Conservation (phyloP, 176 grass and related monocot species). For the Avena atlantica region DNA sequence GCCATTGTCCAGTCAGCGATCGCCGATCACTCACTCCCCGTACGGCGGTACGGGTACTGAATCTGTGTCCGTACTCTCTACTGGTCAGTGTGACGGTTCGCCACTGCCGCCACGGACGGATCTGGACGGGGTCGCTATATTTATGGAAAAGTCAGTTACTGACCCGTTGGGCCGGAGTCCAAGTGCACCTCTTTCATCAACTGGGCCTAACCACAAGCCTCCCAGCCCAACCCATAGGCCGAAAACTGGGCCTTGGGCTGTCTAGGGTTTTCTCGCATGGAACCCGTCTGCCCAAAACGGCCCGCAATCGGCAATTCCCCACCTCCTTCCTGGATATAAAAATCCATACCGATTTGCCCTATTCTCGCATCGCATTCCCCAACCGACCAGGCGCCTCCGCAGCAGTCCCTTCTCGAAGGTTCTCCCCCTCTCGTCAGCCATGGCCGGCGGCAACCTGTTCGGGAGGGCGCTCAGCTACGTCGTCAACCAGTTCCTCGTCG, state of each 20-base stretch:
- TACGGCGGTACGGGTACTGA: too few relatives aligned
- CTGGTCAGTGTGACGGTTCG: background rate
- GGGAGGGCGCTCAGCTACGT: conserved; percentile 65
- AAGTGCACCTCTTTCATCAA: background rate
- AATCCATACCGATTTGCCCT: background rate
- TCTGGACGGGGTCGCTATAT: background rate
- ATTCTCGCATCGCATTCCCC: background rate
- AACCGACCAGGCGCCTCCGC: background rate
- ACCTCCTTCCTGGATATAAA: background rate
- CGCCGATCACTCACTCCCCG: conserved; percentile 3
- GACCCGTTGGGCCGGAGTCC: background rate
- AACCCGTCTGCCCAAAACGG: background rate
- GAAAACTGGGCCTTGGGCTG: background rate
- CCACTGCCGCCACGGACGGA: conserved; percentile 22
- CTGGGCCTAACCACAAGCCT: background rate
- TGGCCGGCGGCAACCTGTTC: conserved; percentile 73
- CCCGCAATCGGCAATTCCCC: background rate
- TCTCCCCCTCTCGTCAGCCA: background rate
- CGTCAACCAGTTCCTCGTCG: conserved; percentile 71
- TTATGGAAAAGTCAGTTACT: background rate
- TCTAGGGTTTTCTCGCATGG: conserved; percentile 26
- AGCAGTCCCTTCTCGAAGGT: conserved; percentile 10
- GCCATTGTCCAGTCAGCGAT: conserved; percentile 27
- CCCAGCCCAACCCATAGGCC: background rate
- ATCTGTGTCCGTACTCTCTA: background rate